Evolutionary conservation across 176 grass and related monocot species (phyloP), one percentile per base, ranked within the genome.

Genomic region (Carex pumila): DNA sequence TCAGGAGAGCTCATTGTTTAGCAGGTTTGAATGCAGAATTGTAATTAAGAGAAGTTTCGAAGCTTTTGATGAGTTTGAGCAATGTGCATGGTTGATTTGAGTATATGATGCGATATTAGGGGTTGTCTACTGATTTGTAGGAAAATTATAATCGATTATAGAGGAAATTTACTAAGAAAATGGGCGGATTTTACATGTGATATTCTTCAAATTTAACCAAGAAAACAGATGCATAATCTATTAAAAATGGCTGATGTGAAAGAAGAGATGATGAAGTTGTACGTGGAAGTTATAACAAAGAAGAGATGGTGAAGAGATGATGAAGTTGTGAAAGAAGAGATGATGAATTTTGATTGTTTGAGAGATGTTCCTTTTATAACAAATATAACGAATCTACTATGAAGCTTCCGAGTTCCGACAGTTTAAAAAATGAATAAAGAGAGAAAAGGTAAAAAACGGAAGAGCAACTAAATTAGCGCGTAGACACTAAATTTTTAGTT

Each of bases 221-320:
- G 36, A 87, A 61, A n/a, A 87, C 14, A 0, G 61, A 19, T 25
- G 49, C 78, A 45, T 82, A 69, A 50, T 82, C 79, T 68, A 47
- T 34, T 1, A 18, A 6, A 59, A 30, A 45, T 45, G 64, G 30
- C 1, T 50, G 55, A 12, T 80, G 17, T 80, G 17, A 84, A 43
- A 56, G 50, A 87, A 61, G 14, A 65, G 53, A n/a, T 64, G 39
- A 29, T 30, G 22, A 64, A 12, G 4, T 10, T 30, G 25, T 64
- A n/a, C n/a, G n/a, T n/a, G 10, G 12, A 64, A 50, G 47, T 12
- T 50, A 2, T 50, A 50, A 0, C 37, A 39, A 45, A 45, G 43
- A 25, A n/a, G n/a, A n/a, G n/a, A n/a, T n/a, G n/a, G n/a, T n/a
- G n/a, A n/a, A n/a, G n/a, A n/a, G n/a, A n/a, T n/a, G n/a, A n/a